Evolutionary conservation across 805 yeast species (phyloP).

Genomic region (Wickerhamomyces silvicola): DNA sequence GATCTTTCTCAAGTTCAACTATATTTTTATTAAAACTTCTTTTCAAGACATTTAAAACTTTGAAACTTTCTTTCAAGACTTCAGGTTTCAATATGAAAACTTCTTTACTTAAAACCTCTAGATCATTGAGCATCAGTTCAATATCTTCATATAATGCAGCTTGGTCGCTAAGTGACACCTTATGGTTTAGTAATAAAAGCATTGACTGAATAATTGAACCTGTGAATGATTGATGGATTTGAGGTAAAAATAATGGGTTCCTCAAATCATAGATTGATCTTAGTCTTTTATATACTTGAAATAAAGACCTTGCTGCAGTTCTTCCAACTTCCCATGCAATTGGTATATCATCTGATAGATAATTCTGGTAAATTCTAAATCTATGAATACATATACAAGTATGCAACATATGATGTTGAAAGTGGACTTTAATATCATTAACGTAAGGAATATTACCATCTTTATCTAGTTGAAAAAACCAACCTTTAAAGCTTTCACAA

Average conservation of each 20-base stretch:
- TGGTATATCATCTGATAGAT: slow-evolving; percentile 20
- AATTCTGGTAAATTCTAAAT: slow-evolving; percentile 24
- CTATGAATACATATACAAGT: slow-evolving; percentile 27
- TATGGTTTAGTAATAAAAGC: slow-evolving; percentile 20
- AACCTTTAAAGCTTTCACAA: slow-evolving; percentile 16
- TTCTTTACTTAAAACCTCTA: slow-evolving; percentile 18
- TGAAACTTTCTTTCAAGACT: slow-evolving; percentile 22
- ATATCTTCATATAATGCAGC: slow-evolving; percentile 20
- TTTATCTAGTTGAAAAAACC: slow-evolving; percentile 22
- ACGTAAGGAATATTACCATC: slow-evolving; percentile 19
- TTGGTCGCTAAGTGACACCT: slow-evolving; percentile 15
- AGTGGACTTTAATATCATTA: slow-evolving; percentile 19
- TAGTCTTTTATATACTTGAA: slow-evolving; percentile 23
- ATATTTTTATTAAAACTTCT: slow-evolving; percentile 19
- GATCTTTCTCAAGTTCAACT: slow-evolving; percentile 21
- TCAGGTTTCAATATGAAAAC: slow-evolving; percentile 22
- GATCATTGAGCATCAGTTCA: slow-evolving; percentile 21
- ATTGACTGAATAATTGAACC: slow-evolving; percentile 28
- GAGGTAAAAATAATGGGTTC: slow-evolving; percentile 24
- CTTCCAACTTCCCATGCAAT: slow-evolving; percentile 24
- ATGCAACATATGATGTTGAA: slow-evolving; percentile 26
- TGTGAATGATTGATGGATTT: slow-evolving; percentile 27
- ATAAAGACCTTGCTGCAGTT: slow-evolving; percentile 20
- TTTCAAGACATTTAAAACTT: slow-evolving; percentile 21
- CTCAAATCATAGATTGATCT: slow-evolving; percentile 17